phyloP scores from a whole-genome alignment of 305 asterid genomes.

The Fraxinus sp. region DNA sequence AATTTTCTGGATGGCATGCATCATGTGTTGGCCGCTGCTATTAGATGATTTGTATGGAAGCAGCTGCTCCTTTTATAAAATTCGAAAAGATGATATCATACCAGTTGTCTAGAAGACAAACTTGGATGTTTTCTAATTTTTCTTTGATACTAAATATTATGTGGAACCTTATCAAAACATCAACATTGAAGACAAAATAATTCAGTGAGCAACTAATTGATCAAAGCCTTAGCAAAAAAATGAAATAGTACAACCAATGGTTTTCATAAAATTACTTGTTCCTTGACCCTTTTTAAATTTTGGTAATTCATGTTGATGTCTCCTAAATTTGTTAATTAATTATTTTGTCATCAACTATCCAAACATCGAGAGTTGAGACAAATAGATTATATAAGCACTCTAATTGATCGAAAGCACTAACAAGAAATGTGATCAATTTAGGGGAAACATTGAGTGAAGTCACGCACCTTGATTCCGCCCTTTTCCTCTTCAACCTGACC shows the following conservation, averaged over 20 bases:
- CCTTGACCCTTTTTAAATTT: not conserved
- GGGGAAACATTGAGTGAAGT: not conserved
- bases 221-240: not conserved
- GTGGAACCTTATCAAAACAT: not conserved
- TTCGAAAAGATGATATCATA: not conserved
- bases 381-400: not conserved
- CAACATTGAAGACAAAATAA: not conserved
- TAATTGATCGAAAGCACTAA: slow-evolving; percentile 3
- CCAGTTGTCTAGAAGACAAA: not conserved
- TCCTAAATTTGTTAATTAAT: not conserved
- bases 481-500: slow-evolving; percentile 92
- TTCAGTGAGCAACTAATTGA: not conserved
- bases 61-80: not conserved
- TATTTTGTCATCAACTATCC: not conserved
- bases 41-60: not conserved
- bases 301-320: not conserved
- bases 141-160: not conserved
- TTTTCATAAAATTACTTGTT: not conserved
- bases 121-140: not conserved
- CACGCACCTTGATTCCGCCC: slow-evolving; percentile 86
- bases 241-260: not conserved
- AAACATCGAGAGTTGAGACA: slow-evolving; percentile 3
- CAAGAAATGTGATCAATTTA: not conserved
- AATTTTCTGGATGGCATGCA: not conserved
- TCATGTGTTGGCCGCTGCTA: not conserved